Evolutionary conservation across 345 rosid genomes (phyloP), one percentile per base, ranked within the genome.

Genomic region (Pistacia vera): DNA sequence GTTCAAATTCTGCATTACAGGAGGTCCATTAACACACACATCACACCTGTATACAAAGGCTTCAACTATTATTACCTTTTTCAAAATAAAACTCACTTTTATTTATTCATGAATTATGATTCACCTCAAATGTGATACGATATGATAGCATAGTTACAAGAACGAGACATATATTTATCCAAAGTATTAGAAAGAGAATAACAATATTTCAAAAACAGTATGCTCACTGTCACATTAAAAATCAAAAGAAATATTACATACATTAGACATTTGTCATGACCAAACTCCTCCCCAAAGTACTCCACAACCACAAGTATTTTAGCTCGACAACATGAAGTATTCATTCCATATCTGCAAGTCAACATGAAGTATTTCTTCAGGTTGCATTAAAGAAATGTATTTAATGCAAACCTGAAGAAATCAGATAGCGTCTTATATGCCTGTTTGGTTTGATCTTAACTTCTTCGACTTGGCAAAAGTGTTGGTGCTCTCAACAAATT

Each of bases 401-500:
- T 36, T 49, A 65, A 69, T 16, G 74, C 12, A 63, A 74, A 92
- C 97, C 93, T 91, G 88, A 88, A 90, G 78, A 90, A 86, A 70
- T 92, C 98, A 17, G 97, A 84, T 68, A 94, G 78, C 98, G 90
- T 92, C 85, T 80, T 87, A 81, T 88, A 90, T 10, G 97, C 97
- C 73, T 81, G 82, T 74, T 83, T 89, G 64, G 83, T 77, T 87
- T 90, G 98, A 61, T 85, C 91, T 83, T 86, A 87, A 73, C 90
- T 92, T 85, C 98, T 92, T 77, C 77, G 77, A 76, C 82, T 89
- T 16, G 98, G 97, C 73, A 92, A 73, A 75, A 92, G 92, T 18
- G 97, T 85, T 22, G 98, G 98, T 35, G 76, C 35, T 76, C 85
- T 88, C 71, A 87, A 88, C 56, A 90, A 80, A 81, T 94, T 88